Conservation (phyloP, 2,329 filamentous ascomycete species). For the Nemania serpens region DNA sequence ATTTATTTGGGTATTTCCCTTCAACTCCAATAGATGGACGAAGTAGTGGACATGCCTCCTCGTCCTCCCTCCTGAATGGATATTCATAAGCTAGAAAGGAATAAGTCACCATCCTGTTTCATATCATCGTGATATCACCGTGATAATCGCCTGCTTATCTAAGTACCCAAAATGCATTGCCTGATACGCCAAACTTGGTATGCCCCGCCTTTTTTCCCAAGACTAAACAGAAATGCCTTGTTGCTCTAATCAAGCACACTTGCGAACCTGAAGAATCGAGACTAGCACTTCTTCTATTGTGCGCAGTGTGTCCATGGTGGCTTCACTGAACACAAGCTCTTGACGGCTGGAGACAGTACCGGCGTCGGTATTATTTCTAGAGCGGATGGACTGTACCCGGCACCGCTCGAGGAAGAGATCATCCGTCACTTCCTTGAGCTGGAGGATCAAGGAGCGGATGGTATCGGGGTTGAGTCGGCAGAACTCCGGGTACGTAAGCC, state of each 20-base stretch:
- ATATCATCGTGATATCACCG: not conserved
- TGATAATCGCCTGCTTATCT: not conserved
- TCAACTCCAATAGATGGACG: not conserved
- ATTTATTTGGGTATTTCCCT: not conserved
- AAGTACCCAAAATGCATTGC: not conserved
- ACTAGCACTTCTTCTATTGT: slow-evolving; percentile 18
- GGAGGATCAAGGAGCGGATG: slow-evolving; percentile 31
- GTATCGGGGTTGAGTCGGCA: slow-evolving; percentile 32
- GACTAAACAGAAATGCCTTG: not conserved
- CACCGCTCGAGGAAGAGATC: slow-evolving; percentile 22
- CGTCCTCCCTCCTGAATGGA: not conserved
- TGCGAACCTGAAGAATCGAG: slow-evolving; percentile 16
- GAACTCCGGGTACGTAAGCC: slow-evolving; percentile 33
- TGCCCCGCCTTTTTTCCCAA: not conserved
- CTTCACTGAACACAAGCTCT: not conserved
- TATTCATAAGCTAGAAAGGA: not conserved
- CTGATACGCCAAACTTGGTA: not conserved
- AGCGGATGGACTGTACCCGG: slow-evolving; percentile 2
- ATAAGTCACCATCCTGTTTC: not conserved
- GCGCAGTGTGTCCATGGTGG: slow-evolving; percentile 12
- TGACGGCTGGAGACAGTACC: not conserved
- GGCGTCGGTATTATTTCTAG: slow-evolving; percentile 23
- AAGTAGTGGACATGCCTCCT: not conserved
- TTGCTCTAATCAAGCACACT: not conserved
- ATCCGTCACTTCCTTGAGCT: slow-evolving; percentile 32